Base-by-base conservation (phyloP, 2,329 filamentous ascomycete species). In the Fusarium tupiense region DNA sequence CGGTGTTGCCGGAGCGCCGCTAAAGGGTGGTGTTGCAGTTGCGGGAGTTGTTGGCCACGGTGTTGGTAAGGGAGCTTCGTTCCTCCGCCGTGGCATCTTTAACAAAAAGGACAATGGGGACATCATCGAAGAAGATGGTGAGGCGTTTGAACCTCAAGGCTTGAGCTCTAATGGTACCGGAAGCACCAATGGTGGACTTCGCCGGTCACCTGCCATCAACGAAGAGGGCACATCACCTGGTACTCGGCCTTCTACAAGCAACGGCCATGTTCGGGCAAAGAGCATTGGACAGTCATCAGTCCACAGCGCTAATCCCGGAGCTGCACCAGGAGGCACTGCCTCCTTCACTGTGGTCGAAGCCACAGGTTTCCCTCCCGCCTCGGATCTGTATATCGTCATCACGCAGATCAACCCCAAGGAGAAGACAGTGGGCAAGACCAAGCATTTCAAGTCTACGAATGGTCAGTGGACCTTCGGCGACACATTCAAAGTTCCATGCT, bases 401-500 rank as follows among this genome's bases (percentile, higher is more conserved):
- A 91, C 90, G 64, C 90, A 93, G 75, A 80, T 93, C 40, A 86
- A 87, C 8, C 84, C 90, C 53, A 95, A 93, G 83, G 89, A 86
- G 57, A 98, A 96, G 85, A 90, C 93, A 52, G 86, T 99, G 52
- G 91, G 95, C 84, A 98, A 98, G 86, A 98, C 95, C 29, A 97
- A 98, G 82, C 93, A 96, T 73, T 90, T 93, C 85, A 98, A 98
- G 82, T 88, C 92, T 2, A 84, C 89, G 7, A 86, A 85, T 3
- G 94, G 93, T 4, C 84, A 87, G 8, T 89, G 94, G 70, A 87
- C 86, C 24, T 97, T 91, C 81, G 91, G 94, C 72, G 94, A 97
- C 81, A 91, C 90, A 2, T 96, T 96, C 86, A 95, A 91, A 79
- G 88, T 93, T 29, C 86, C 88, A 17, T 97, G 95, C 83, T 89